Evolutionary conservation across 2,329 filamentous ascomycete species (phyloP).

Genomic region (Venturia carpophila): DNA sequence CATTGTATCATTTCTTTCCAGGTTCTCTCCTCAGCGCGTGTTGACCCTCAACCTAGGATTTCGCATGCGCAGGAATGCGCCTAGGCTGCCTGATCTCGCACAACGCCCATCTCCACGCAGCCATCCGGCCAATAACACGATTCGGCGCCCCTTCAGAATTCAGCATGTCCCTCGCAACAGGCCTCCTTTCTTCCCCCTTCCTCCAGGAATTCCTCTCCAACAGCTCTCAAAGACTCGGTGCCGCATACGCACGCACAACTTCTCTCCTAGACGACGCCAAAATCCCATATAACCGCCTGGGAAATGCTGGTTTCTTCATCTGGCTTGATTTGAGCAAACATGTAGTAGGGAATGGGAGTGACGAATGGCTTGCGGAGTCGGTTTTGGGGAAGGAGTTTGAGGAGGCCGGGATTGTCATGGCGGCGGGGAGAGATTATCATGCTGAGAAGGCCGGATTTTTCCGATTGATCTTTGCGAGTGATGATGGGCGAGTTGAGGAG

Average conservation of each 20-base stretch:
- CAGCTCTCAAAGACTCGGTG: conserved; percentile 22
- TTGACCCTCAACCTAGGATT: conserved; percentile 23
- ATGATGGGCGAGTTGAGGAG: conserved; percentile 11
- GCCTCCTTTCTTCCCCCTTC: conserved; percentile 28
- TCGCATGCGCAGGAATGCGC: conserved; percentile 29
- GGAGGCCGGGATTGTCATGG: conserved; percentile 44
- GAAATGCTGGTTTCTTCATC: conserved; percentile 41
- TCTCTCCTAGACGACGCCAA: conserved; percentile 25
- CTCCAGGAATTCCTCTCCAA: conserved; percentile 22
- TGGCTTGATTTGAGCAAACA: conserved; percentile 39
- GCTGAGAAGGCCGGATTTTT: conserved; percentile 45
- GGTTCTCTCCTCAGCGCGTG: not conserved
- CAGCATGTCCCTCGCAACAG: conserved; percentile 28
- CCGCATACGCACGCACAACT: conserved; percentile 21
- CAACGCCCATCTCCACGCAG: conserved; percentile 25
- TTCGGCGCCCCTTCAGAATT: conserved; percentile 26
- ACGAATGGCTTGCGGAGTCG: conserved; percentile 33
- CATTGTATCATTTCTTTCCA: not conserved
- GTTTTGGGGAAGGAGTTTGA: conserved; percentile 38
- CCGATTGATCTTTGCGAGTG: conserved; percentile 40
- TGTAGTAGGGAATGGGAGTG: conserved; percentile 25
- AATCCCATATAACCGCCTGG: conserved; percentile 32
- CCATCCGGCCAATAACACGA: conserved; percentile 23
- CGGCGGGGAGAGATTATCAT: conserved; percentile 41
- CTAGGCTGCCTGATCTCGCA: conserved; percentile 25